These are phyloP conservation scores for Crataegus laevigata DNA, from an alignment of 306 rosid genomes.

Conservation along the genomic window DNA sequence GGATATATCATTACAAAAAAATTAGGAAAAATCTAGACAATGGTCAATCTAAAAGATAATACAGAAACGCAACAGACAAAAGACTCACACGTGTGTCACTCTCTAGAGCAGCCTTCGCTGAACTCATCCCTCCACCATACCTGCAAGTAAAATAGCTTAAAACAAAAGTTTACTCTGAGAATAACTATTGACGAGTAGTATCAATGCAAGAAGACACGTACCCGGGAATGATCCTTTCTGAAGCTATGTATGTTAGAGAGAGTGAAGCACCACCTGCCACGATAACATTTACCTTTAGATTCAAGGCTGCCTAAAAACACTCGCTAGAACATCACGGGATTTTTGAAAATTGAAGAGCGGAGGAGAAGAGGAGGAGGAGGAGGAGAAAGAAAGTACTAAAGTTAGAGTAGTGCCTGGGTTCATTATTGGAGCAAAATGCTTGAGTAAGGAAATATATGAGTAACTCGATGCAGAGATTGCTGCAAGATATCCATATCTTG, in stretches of 20 bases:
- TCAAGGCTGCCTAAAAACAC: not conserved
- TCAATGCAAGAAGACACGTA: slow-evolving; percentile 14
- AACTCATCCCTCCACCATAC: slow-evolving; percentile 98
- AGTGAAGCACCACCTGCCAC: slow-evolving; percentile 78
- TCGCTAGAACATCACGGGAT: not conserved
- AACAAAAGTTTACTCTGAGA: not conserved
- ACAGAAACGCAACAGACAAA: not conserved
- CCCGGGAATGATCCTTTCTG: slow-evolving; percentile 98
- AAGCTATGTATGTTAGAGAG: slow-evolving; percentile 94
- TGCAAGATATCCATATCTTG: slow-evolving; percentile 93
- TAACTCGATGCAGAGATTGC: slow-evolving; percentile 95
- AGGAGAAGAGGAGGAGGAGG: not conserved
- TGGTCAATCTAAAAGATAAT: not conserved
- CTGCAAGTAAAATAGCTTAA: slow-evolving; percentile 25
- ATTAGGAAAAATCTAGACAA: not conserved
- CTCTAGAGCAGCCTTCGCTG: slow-evolving; percentile 95
- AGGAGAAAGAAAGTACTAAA: not conserved
- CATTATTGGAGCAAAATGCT: slow-evolving; percentile 79
- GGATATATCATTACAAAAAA: not conserved
- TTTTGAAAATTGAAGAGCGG: not conserved
- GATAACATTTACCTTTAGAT: slow-evolving; percentile 7
- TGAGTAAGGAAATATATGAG: slow-evolving; percentile 80
- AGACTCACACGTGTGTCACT: slow-evolving; percentile 81
- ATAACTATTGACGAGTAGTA: not conserved
- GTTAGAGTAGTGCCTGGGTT: slow-evolving; percentile 60